Percentiles rank a stretch among this genome's conserved stretches.
Conservation (phyloP, 129 eudicot genomes). For the Centrapalus pauciflorus region DNA sequence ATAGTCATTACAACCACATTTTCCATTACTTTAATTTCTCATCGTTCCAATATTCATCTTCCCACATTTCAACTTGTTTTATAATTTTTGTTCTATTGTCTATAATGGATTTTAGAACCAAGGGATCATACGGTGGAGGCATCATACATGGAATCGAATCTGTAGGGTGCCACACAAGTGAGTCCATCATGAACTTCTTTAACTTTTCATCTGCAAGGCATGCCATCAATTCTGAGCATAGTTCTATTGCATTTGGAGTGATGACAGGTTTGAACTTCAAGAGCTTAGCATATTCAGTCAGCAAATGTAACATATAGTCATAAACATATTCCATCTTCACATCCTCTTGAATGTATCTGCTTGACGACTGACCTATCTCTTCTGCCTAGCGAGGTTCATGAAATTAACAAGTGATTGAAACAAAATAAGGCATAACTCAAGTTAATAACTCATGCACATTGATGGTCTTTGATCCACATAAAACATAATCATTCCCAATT, state of each 20-base stretch:
- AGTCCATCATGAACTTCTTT: constrained; percentile 63
- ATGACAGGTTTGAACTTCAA: constrained; percentile 53
- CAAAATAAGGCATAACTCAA: too few species aligned
- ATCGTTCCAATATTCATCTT: constrained; percentile 57
- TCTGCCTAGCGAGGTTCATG: constrained; percentile 40
- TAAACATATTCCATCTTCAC: constrained; percentile 68
- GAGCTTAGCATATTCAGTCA: constrained; percentile 67
- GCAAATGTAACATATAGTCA: constrained; percentile 74
- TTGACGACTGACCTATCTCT: constrained; percentile 60
- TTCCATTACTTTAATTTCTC: constrained; percentile 22
- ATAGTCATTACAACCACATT: too few species aligned
- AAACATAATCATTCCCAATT: too few species aligned
- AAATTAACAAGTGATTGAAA: too few species aligned
- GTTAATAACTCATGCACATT: too few species aligned
- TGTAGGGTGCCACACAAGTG: constrained; percentile 51
- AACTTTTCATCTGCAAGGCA: constrained; percentile 49
- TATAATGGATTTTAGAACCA: constrained; percentile 35
- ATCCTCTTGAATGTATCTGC: constrained; percentile 63
- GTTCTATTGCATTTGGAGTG: constrained; percentile 51
- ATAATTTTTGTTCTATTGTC: constrained; percentile 38
- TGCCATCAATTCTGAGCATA: constrained; percentile 71
- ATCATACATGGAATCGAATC: constrained; percentile 50
- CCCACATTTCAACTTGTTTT: constrained; percentile 77
- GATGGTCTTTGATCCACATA: too few species aligned
- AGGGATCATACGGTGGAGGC: constrained; percentile 74